Percentiles rank a stretch among this genome's conserved stretches.
Conservation (phyloP, 495 filamentous ascomycete species). For the Hypoxylon lenormandii region DNA sequence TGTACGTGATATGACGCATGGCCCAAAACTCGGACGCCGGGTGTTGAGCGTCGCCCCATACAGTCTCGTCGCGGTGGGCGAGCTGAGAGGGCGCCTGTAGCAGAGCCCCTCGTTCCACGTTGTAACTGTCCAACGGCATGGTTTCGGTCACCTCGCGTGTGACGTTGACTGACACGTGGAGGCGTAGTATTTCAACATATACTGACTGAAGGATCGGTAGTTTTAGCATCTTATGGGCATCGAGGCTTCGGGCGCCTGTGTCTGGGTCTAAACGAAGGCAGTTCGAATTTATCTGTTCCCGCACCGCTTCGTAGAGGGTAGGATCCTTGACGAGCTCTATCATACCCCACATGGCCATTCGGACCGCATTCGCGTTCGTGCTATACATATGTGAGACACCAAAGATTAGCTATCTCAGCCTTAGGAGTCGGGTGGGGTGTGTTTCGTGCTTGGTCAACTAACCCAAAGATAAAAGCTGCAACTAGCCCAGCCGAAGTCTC, state of each 20-base stretch:
- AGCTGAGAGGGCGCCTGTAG: slow-evolving; percentile 47
- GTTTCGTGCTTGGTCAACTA: no score
- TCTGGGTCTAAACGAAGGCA: no score
- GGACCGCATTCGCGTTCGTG: slow-evolving; percentile 52
- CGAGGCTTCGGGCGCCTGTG: slow-evolving; percentile 3
- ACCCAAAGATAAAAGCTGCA: slow-evolving; percentile 15
- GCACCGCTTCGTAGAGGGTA: slow-evolving; percentile 36
- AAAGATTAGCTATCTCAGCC: neutral
- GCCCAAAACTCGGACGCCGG: slow-evolving; percentile 55
- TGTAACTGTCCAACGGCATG: slow-evolving; percentile 35
- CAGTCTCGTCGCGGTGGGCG: slow-evolving; percentile 41
- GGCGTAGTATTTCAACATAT: slow-evolving; percentile 55
- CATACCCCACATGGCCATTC: slow-evolving; percentile 46
- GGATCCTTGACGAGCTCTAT: slow-evolving; percentile 48
- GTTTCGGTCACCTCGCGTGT: slow-evolving; percentile 40
- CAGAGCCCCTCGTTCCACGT: slow-evolving; percentile 39
- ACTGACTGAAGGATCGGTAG: slow-evolving; percentile 57
- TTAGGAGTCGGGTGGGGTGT: neutral
- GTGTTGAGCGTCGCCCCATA: slow-evolving; percentile 48
- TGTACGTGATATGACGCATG: slow-evolving; percentile 43
- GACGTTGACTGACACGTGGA: slow-evolving; percentile 51
- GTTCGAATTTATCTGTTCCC: slow-evolving; percentile 34
- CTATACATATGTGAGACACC: slow-evolving; percentile 19
- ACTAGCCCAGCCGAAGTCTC: slow-evolving; percentile 16
- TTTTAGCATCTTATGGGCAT: slow-evolving; percentile 38